Conservation (phyloP, 331 rosid species). For the Acacia pycnantha region DNA sequence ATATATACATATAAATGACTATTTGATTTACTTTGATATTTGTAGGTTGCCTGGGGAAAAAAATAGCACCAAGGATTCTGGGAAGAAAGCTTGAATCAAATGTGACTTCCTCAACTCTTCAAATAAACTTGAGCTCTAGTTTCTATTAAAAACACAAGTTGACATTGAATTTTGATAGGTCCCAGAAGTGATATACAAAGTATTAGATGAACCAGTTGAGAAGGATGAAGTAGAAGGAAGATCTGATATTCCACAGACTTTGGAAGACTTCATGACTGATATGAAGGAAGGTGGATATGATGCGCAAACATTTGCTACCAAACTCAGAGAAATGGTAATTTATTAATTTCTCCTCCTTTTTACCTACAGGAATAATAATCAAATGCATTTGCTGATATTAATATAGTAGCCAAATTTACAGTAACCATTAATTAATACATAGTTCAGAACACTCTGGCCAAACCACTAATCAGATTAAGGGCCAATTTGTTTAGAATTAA, state of each 20-base stretch:
- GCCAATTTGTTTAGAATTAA: too few relatives aligned
- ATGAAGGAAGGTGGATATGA: slow-evolving; percentile 63
- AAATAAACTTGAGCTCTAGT: slow-evolving; percentile 9
- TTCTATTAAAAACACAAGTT: slow-evolving; percentile 28
- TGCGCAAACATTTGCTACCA: slow-evolving; percentile 77
- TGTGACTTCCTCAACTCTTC: slow-evolving; percentile 51
- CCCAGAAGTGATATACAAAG: slow-evolving; percentile 88
- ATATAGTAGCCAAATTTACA: background rate
- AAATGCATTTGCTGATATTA: background rate
- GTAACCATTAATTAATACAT: background rate
- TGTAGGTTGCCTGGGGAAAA: slow-evolving; percentile 93
- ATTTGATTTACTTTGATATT: slow-evolving; percentile 10
- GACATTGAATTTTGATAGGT: slow-evolving; percentile 55
- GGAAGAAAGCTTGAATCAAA: slow-evolving; percentile 67
- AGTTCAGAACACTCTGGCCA: background rate
- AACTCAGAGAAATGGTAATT: slow-evolving; percentile 86
- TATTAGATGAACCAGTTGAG: slow-evolving; percentile 66
- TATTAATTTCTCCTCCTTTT: background rate
- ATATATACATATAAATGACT: background rate
- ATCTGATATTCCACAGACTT: slow-evolving; percentile 80
- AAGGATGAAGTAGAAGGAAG: slow-evolving; percentile 73
- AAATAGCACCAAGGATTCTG: slow-evolving; percentile 82
- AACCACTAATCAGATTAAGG: background rate
- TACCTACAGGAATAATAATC: background rate
- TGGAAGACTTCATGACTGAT: slow-evolving; percentile 85